Conservation (phyloP, 495 filamentous ascomycete genomes). For the Letharia columbiana region DNA sequence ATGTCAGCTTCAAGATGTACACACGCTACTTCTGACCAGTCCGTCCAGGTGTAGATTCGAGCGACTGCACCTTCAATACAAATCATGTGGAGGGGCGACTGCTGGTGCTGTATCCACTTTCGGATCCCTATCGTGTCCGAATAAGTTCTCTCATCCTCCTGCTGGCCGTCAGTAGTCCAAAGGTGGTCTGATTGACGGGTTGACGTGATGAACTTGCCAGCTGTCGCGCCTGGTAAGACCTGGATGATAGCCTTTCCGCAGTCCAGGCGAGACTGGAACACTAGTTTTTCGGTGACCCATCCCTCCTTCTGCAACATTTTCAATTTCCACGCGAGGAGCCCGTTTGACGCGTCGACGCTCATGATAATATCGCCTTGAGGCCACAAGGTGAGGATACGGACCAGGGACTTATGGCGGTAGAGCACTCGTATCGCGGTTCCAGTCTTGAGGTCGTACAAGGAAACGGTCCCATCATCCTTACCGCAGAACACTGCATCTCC, state of each 20-base stretch:
- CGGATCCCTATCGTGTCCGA: slow-evolving; percentile 17
- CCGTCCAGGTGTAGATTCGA: slow-evolving; percentile 24
- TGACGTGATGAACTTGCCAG: slow-evolving; percentile 24
- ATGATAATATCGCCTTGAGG: slow-evolving; percentile 16
- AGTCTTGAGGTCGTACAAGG: slow-evolving; percentile 22
- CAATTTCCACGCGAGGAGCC: slow-evolving; percentile 18
- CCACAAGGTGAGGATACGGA: slow-evolving; percentile 20
- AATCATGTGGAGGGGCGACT: slow-evolving; percentile 21
- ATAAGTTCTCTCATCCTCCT: slow-evolving; percentile 9
- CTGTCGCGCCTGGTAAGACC: slow-evolving; percentile 18
- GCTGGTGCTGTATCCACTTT: slow-evolving; percentile 25
- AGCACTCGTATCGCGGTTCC: slow-evolving; percentile 20
- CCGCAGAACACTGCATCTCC: slow-evolving; percentile 25
- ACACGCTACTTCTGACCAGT: slow-evolving; percentile 27
- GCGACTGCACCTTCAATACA: slow-evolving; percentile 25
- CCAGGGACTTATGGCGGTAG: slow-evolving; percentile 24
- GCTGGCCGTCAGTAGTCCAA: slow-evolving; percentile 21
- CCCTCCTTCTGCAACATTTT: slow-evolving; percentile 3
- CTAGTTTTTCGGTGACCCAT: slow-evolving; percentile 14
- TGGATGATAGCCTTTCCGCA: slow-evolving; percentile 21
- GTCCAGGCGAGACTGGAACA: slow-evolving; percentile 12
- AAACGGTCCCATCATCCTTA: slow-evolving; percentile 28
- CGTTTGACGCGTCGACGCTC: slow-evolving; percentile 22
- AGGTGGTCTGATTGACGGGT: slow-evolving; percentile 25
- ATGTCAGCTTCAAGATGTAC: slow-evolving; percentile 16